Percentiles rank a stretch among this genome's conserved stretches.
phyloP scores from a whole-genome alignment of 495 filamentous ascomycete species.

The Trichoderma parareesei region DNA sequence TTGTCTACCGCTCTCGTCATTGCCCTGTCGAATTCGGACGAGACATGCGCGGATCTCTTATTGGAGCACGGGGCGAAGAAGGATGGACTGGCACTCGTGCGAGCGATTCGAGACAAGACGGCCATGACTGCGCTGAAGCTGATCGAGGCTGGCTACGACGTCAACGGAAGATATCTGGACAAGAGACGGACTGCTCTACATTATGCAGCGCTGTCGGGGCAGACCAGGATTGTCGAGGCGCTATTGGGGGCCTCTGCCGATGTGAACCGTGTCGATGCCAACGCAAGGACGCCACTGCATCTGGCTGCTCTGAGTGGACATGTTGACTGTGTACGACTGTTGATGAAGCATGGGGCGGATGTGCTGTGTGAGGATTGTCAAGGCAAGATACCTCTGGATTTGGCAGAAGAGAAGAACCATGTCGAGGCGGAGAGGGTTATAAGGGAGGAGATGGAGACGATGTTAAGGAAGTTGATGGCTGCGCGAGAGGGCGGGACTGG shows the following conservation, averaged over 20 bases:
- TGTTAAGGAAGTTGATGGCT: background rate
- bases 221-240: background rate
- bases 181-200: conserved; percentile 7
- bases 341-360: conserved; percentile 7
- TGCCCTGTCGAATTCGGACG: background rate
- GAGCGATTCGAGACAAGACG: conserved; percentile 6
- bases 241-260: background rate
- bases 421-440: background rate
- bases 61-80: background rate
- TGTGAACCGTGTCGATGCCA: background rate
- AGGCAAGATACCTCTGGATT: background rate
- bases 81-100: background rate
- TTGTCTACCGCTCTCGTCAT: background rate
- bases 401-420: background rate
- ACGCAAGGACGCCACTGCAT: conserved; percentile 4
- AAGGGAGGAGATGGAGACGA: background rate
- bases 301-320: background rate
- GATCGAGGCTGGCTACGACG: conserved; percentile 5
- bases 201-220: background rate
- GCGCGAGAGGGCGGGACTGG: background rate
- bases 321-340: background rate
- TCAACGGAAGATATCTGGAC: background rate
- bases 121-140: conserved; percentile 1
- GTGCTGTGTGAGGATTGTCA: background rate
- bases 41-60: background rate